phyloP scores from a whole-genome alignment of 768 basidiomycete genomes.

The Xerocomellus chrysenteron region DNA sequence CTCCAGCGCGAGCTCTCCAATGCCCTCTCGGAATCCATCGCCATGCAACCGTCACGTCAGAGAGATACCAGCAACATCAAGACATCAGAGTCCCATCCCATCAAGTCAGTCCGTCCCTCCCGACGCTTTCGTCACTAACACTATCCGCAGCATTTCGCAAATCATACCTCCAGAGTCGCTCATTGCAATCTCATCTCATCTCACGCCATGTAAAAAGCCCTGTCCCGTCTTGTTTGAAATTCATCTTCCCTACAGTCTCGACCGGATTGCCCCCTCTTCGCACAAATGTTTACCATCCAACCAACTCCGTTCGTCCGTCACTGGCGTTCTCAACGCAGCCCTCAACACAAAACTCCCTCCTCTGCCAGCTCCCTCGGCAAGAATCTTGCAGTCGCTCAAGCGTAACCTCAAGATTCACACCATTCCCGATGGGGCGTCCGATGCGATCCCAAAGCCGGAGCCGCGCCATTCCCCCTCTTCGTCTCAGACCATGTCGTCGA shows the following conservation, averaged over 20 bases:
- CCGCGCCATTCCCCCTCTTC: neutral
- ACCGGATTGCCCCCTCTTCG: constrained; percentile 20
- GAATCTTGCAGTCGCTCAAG: constrained; percentile 22
- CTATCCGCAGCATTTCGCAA: constrained; percentile 46
- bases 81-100: constrained; percentile 79
- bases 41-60: constrained; percentile 2
- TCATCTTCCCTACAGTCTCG: constrained; percentile 31
- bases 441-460: neutral
- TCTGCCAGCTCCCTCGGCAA: constrained; percentile 18
- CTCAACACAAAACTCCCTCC: constrained; percentile 19
- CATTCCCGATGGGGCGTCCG: neutral
- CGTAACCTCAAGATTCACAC: constrained; percentile 12
- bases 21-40: constrained; percentile 51
- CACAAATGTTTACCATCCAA: constrained; percentile 5
- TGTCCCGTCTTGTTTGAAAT: constrained; percentile 38
- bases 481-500: too few species aligned
- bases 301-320: constrained; percentile 17
- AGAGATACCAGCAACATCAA: constrained; percentile 40
- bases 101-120: constrained; percentile 56
- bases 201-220: constrained; percentile 17
- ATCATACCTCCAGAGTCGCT: constrained; percentile 54
- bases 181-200: constrained; percentile 40
- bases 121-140: neutral
- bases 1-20: constrained; percentile 51
- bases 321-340: constrained; percentile 24